Percentiles rank a stretch among this genome's conserved stretches.
Conservation (phyloP, 352 stramenopile species). For the Hyaloperonospora brassicae region DNA sequence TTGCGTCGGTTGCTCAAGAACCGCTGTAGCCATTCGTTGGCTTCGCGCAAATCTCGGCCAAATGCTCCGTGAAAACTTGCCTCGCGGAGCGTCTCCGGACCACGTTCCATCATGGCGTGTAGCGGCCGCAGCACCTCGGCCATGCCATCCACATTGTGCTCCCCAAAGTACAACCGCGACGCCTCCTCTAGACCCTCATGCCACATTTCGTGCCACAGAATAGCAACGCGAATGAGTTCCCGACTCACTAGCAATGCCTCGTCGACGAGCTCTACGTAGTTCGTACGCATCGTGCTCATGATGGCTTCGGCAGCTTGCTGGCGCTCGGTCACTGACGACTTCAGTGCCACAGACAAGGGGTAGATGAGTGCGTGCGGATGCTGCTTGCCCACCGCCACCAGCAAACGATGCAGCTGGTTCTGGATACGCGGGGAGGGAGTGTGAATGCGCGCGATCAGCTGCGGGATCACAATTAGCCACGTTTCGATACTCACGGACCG, state of each 20-base stretch:
- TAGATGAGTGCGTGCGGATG: constrained; percentile 98
- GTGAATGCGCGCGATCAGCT: constrained; percentile 90
- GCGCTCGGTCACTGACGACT: constrained; percentile 86
- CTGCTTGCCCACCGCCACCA: constrained; percentile 85
- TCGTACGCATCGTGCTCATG: constrained; percentile 90
- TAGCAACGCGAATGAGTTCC: constrained; percentile 97
- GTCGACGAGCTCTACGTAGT: constrained; percentile 92
- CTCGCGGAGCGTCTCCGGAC: constrained; percentile 69
- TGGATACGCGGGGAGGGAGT: constrained; percentile 58
- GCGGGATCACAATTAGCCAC: constrained; percentile 97
- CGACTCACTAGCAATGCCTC: constrained; percentile 91
- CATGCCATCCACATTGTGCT: constrained; percentile 96
- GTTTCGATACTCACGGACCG: constrained; percentile 92
- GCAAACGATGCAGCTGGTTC: constrained; percentile 80
- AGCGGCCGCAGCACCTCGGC: constrained; percentile 89
- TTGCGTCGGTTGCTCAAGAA: constrained; percentile 54
- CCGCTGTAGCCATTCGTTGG: constrained; percentile 62
- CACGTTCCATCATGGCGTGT: constrained; percentile 89
- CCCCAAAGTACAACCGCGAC: constrained; percentile 92
- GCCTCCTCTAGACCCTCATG: constrained; percentile 97
- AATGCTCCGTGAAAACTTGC: constrained; percentile 86
- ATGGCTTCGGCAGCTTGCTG: constrained; percentile 92
- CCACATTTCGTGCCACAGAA: constrained; percentile 99
- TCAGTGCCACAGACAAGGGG: constrained; percentile 93
- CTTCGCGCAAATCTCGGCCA: constrained; percentile 86